phyloP scores from a whole-genome alignment of 2,329 filamentous ascomycete species.

The Fusarium globosum region DNA sequence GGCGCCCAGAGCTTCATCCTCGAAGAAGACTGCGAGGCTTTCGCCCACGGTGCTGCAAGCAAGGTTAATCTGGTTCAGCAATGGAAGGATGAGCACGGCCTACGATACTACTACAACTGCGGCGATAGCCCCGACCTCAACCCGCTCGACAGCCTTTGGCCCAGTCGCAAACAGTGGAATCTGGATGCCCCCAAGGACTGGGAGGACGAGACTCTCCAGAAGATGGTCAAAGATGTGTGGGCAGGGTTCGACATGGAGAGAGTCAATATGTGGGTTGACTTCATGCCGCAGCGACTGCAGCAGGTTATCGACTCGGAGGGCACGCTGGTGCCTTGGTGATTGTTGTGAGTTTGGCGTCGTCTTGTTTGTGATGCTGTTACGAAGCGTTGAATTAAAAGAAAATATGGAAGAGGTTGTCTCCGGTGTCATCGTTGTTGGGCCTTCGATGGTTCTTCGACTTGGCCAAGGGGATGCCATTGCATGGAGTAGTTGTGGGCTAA shows the following conservation, averaged over 20 bases:
- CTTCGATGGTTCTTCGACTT: not conserved
- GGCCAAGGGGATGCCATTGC: not conserved
- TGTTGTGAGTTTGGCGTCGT: slow-evolving; percentile 16
- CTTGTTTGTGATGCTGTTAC: slow-evolving; percentile 11
- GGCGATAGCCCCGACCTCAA: slow-evolving; percentile 53
- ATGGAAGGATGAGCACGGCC: slow-evolving; percentile 51
- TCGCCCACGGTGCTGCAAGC: slow-evolving; percentile 51
- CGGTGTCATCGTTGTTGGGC: not conserved
- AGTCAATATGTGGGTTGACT: slow-evolving; percentile 52
- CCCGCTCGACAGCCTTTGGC: slow-evolving; percentile 52
- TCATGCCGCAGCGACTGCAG: slow-evolving; percentile 50
- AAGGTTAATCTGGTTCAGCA: slow-evolving; percentile 51
- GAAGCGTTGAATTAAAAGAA: slow-evolving; percentile 18
- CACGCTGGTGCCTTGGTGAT: slow-evolving; percentile 50
- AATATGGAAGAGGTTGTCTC: not conserved
- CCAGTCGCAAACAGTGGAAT: slow-evolving; percentile 50
- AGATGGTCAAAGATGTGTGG: slow-evolving; percentile 49
- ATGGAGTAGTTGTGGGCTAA: not conserved
- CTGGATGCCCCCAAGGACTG: slow-evolving; percentile 45
- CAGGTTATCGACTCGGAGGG: slow-evolving; percentile 49
- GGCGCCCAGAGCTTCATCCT: slow-evolving; percentile 46
- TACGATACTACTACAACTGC: slow-evolving; percentile 51
- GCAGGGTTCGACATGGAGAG: slow-evolving; percentile 45
- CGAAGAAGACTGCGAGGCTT: slow-evolving; percentile 51
- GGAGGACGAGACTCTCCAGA: slow-evolving; percentile 49